Base-by-base conservation (phyloP, 306 rosid genomes). In the Hippophae tibetana region DNA sequence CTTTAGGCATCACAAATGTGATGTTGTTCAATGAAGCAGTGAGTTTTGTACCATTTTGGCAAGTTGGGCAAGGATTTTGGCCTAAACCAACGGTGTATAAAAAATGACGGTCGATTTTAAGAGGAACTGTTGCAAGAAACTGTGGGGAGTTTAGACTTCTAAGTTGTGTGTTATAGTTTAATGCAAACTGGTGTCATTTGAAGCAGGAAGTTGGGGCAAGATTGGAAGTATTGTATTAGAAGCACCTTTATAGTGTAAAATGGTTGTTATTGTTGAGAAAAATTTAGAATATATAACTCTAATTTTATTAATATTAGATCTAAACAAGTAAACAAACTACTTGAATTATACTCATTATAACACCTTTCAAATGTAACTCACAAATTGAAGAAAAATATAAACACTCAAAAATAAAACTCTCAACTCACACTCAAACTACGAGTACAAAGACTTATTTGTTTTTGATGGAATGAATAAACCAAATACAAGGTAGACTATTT, bases 21-120 rank as follows among this genome's bases (percentile, higher is more conserved):
- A 69, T 11, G 38, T 69, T 69, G 67, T 69, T 69, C 44, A 69
- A 54, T 2, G 73, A 69, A 61, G 73, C 73, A 6, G 63, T 18
- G 38, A 60, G 54, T 0, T 44, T 40, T 7, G 73, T 69, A 8
- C 73, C 73, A 61, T 69, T 69, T 27, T 52, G 13, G 56, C 73
- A 69, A 25, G 60, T 45, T 13, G 50, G 23, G 58, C 73, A 69
- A 43, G 58, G 52, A 46, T 69, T 69, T 38, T 13, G 47, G 7
- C 67, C 73, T 10, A 69, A 54, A 44, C 73, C 67, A 50, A 69
- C 61, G 1, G 61, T 41, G 67, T 53, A 60, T 13, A 69, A 69
- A 3, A 69, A 66, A 9, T 54, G 64, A 5, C 68, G 27, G 6
- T 69, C 58, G 0, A 61, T 40, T 47, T 61, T 61, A 26, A 69